These are phyloP conservation scores for Monascus ruber DNA, from an alignment of 2,329 filamentous ascomycete genomes.

Conservation along the genomic window DNA sequence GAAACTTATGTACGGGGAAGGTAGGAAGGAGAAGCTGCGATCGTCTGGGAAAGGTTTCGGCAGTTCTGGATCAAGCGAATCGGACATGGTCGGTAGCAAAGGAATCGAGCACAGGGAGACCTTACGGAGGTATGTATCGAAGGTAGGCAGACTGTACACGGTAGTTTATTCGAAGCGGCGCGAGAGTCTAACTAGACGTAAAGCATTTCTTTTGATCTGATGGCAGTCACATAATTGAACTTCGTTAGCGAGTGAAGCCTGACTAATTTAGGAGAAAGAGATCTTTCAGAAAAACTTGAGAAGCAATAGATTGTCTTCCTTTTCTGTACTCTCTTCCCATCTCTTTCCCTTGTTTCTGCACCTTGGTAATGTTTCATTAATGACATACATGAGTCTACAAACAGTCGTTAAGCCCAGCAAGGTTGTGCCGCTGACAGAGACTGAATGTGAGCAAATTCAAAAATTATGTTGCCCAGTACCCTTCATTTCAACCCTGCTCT, in stretches of 20 bases:
- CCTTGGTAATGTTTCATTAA: background rate
- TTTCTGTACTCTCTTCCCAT: too few relatives aligned
- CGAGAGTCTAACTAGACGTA: constrained; percentile 5
- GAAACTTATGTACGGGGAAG: constrained; percentile 20
- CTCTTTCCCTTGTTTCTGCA: too few relatives aligned
- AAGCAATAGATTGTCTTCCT: too few relatives aligned
- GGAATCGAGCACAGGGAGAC: background rate
- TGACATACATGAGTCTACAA: background rate
- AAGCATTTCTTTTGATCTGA: constrained; percentile 14
- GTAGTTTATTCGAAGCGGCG: too few relatives aligned
- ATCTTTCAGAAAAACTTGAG: too few relatives aligned
- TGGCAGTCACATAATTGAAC: too few relatives aligned
- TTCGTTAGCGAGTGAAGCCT: too few relatives aligned
- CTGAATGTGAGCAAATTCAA: too few relatives aligned
- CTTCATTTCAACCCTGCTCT: too few relatives aligned
- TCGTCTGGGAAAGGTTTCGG: constrained; percentile 14
- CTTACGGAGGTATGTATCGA: background rate
- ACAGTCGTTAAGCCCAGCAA: background rate
- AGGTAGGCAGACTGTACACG: too few relatives aligned
- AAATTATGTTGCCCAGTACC: too few relatives aligned
- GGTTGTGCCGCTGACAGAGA: background rate
- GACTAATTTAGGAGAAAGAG: too few relatives aligned
- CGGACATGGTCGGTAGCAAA: constrained; percentile 16
- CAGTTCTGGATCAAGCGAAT: constrained; percentile 22
- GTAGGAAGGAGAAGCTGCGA: constrained; percentile 16